Evolutionary conservation across 2,329 filamentous ascomycete species (phyloP), one percentile per base, ranked within the genome.

Genomic region (Emmonsiellopsis sp.): DNA sequence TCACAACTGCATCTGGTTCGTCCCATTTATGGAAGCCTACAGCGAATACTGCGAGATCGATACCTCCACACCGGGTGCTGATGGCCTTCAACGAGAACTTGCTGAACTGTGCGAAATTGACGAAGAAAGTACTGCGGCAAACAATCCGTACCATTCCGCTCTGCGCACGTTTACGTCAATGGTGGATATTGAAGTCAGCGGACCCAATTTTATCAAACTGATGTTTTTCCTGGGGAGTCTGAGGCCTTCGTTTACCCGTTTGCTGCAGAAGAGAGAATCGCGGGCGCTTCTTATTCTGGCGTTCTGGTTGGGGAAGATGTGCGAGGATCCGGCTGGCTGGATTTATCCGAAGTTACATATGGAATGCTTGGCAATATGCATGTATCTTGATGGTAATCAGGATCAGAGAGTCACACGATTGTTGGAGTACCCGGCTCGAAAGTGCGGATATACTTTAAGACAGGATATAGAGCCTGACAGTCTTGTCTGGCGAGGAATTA

Each of bases 351-450:
- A 68, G 36, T 60, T 64, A 5, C 56, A 60, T 1, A 65, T 65
- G 3, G 68, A 71, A 54, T 69, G 67, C 53, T 57, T 60, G 6
- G 69, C 68, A 27, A 67, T 71, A 11, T 70, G 67, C 51, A 69
- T 68, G 65, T 65, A 62, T 49, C 51, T 71, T 5, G 68, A 69
- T 47, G 52, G 60, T 32, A 64, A 58, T 36, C 55, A 57, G 10
- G 64, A 68, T 53, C 58, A 61, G n/a, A 54, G 58, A 8, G 57
- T 69, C 31, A 45, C 66, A 42, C 53, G 55, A 13, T 49, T 68
- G 49, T 45, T 71, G 45, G 63, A 63, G 48, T 68, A 67, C 57
- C 68, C 68, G 6, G 65, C 67, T 1, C 47, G 58, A 21, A 54
- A 55, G 14, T 68, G 67, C 58, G 67, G 68, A 7, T 70, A 69